These are phyloP conservation scores for Lentinus polychrous DNA, from an alignment of 1,284 basidiomycete genomes.

Conservation along the genomic window DNA sequence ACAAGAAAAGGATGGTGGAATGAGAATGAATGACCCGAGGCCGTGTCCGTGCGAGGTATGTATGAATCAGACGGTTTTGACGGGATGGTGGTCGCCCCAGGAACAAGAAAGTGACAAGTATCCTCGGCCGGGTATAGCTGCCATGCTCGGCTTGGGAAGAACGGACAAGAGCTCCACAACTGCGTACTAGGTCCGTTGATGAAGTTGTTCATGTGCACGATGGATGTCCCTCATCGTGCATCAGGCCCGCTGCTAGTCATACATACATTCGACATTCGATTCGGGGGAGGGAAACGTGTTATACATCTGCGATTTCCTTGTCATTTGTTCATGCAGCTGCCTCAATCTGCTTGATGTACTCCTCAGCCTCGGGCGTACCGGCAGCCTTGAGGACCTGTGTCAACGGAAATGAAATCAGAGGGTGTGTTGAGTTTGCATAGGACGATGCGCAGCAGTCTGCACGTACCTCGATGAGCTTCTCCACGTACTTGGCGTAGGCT, in stretches of 20 bases:
- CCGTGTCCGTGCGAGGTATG: too few species aligned
- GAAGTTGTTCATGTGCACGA: background rate
- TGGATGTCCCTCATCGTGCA: background rate
- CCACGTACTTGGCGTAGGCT: constrained; percentile 66
- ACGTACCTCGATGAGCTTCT: constrained; percentile 61
- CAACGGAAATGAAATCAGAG: constrained; percentile 1
- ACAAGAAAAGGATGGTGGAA: too few species aligned
- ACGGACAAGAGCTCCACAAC: too few species aligned
- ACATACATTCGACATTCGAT: background rate
- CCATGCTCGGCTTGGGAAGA: too few species aligned
- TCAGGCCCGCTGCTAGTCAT: background rate
- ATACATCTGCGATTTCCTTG: background rate
- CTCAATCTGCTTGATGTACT: constrained; percentile 54
- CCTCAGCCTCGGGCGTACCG: constrained; percentile 49
- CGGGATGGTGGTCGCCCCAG: too few species aligned
- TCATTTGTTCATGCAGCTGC: constrained; percentile 28
- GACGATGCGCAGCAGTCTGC: constrained; percentile 10
- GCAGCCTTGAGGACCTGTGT: constrained; percentile 48
- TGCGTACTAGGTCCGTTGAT: too few species aligned
- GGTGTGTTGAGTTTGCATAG: background rate
- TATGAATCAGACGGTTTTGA: too few species aligned
- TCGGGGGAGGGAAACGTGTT: background rate
- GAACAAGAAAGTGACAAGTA: too few species aligned
- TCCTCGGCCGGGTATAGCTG: too few species aligned
- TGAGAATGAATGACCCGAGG: too few species aligned